phyloP scores from a whole-genome alignment of 352 stramenopile species.

The Pythium plurisporium region DNA sequence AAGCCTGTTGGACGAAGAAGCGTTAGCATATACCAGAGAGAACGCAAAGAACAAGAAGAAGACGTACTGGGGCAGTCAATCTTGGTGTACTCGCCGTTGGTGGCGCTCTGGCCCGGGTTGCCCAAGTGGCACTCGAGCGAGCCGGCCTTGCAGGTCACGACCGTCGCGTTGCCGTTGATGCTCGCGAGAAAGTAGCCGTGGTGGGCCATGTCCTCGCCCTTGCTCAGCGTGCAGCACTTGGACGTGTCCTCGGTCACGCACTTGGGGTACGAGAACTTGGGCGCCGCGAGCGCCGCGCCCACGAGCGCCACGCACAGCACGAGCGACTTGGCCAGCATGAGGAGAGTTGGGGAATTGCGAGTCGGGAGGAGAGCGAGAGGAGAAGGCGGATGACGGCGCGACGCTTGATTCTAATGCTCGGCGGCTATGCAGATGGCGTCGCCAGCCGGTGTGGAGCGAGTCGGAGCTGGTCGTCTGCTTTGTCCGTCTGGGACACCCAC shows the following conservation, averaged over 20 bases:
- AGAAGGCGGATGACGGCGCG: neutral
- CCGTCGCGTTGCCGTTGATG: conserved; percentile 41
- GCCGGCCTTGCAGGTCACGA: conserved; percentile 58
- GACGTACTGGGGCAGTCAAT: conserved; percentile 38
- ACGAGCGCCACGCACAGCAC: conserved; percentile 22
- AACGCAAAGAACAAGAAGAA: neutral
- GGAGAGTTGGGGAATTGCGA: neutral
- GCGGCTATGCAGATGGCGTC: no score
- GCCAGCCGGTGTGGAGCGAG: neutral
- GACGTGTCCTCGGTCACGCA: conserved; percentile 31
- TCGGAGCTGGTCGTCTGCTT: neutral
- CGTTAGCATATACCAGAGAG: neutral
- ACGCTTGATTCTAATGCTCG: no score
- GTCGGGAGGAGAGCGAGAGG: neutral
- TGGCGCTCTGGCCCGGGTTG: conserved; percentile 51
- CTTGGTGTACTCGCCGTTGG: conserved; percentile 28
- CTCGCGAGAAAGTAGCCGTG: conserved; percentile 53
- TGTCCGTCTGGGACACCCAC: neutral
- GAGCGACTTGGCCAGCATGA: conserved; percentile 24
- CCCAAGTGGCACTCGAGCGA: conserved; percentile 49
- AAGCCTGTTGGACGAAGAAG: conserved; percentile 36
- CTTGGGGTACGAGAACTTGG: conserved; percentile 44
- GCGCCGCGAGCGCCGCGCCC: conserved; percentile 21
- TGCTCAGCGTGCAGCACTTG: conserved; percentile 54
- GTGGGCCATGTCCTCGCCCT: conserved; percentile 43